Conservation (phyloP, 495 filamentous ascomycete species). For the Penicillium cataractarum region DNA sequence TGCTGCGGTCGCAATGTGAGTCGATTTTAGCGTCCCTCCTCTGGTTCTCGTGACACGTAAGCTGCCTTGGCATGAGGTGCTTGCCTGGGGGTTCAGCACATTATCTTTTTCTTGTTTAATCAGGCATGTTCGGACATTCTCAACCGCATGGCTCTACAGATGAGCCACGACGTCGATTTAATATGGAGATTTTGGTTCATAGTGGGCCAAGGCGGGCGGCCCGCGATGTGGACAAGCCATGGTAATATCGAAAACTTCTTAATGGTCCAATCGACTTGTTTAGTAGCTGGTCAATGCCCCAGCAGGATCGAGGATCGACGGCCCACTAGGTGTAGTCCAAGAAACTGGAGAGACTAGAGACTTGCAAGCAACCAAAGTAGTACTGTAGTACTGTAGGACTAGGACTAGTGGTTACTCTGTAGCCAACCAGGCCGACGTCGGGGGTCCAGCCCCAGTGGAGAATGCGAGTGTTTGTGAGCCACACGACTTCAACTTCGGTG, state of each 20-base stretch:
- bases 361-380: background rate
- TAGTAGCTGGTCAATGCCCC: too few species aligned
- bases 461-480: background rate
- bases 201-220: conserved; percentile 1
- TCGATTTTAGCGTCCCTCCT: background rate
- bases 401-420: too few species aligned
- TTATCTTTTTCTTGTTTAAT: too few species aligned
- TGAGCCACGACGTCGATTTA: background rate
- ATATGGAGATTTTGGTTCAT: background rate
- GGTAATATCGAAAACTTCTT: background rate
- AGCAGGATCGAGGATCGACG: background rate
- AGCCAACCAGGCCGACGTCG: background rate
- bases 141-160: background rate
- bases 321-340: background rate
- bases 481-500: background rate
- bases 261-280: background rate
- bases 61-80: background rate
- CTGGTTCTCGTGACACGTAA: conserved; percentile 2
- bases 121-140: background rate
- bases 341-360: background rate
- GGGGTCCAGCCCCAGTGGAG: conserved; percentile 2
- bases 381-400: too few species aligned
- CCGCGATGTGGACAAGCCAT: background rate
- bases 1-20: conserved; percentile 6
- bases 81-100: background rate